phyloP scores from a whole-genome alignment of 179 eudicot genomes.

The Camellia oleifera region DNA sequence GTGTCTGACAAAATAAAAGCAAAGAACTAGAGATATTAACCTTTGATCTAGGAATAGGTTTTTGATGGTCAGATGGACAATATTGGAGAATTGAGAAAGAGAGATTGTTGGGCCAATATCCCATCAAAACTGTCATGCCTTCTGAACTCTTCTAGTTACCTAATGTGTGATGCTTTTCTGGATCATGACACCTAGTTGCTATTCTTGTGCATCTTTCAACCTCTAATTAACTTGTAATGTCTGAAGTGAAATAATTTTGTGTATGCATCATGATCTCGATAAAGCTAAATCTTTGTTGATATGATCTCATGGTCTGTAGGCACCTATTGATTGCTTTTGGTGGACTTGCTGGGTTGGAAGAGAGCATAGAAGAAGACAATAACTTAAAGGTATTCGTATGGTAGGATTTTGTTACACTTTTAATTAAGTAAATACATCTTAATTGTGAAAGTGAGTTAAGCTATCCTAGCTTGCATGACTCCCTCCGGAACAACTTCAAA shows the following conservation, averaged over 20 bases:
- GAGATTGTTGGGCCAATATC: too few relatives aligned
- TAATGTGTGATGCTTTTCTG: not conserved
- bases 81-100: too few relatives aligned
- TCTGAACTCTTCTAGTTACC: not conserved
- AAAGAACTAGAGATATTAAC: too few relatives aligned
- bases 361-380: constrained; percentile 81
- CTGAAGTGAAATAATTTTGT: not conserved
- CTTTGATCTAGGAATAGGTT: too few relatives aligned
- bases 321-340: constrained; percentile 92
- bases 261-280: not conserved
- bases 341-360: constrained; percentile 97
- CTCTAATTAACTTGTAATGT: not conserved
- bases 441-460: not conserved
- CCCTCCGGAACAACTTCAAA: too few relatives aligned
- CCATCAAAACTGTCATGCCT: not conserved
- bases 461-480: too few relatives aligned
- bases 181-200: not conserved
- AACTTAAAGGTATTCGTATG: constrained; percentile 50
- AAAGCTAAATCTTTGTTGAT: constrained; percentile 2
- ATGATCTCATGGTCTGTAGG: constrained; percentile 31
- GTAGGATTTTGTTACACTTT: not conserved
- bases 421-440: not conserved
- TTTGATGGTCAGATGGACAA: too few relatives aligned
- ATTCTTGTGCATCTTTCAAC: not conserved
- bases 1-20: too few relatives aligned